Percentiles rank a stretch among this genome's conserved stretches.
Conservation (phyloP, 352 stramenopile species). For the Phytophthora cryptogea region DNA sequence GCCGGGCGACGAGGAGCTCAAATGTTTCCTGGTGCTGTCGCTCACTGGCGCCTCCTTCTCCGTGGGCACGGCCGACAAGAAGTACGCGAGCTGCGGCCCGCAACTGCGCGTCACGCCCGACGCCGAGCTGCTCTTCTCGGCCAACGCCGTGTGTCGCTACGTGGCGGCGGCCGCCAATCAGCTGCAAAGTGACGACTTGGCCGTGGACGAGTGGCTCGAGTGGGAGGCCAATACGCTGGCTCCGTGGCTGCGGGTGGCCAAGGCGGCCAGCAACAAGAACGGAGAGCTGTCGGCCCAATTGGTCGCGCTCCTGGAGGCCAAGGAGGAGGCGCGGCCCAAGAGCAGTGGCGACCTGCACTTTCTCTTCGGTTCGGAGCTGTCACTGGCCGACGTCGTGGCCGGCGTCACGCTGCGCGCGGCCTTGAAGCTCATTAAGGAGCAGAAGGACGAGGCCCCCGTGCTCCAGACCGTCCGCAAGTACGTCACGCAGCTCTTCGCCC, state of each 20-base stretch:
- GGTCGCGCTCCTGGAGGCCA: conserved; percentile 54
- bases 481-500: conserved; percentile 63
- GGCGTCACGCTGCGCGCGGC: conserved; percentile 70
- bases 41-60: conserved; percentile 50
- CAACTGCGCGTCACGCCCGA: conserved; percentile 47
- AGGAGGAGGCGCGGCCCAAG: conserved; percentile 61
- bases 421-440: conserved; percentile 56
- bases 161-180: conserved; percentile 51
- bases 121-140: conserved; percentile 63
- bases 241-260: conserved; percentile 59
- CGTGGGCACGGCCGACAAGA: conserved; percentile 58
- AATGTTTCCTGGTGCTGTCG: conserved; percentile 77
- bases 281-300: conserved; percentile 40
- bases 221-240: conserved; percentile 76
- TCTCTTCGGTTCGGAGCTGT: conserved; percentile 65
- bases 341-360: conserved; percentile 54
- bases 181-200: conserved; percentile 72
- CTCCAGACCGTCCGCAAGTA: conserved; percentile 71
- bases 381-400: conserved; percentile 74
- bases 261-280: conserved; percentile 43
- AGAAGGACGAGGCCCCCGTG: conserved; percentile 48
- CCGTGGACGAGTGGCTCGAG: conserved; percentile 84
- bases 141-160: conserved; percentile 82
- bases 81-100: conserved; percentile 58
- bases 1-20: conserved; percentile 74